These are phyloP conservation scores for Dioscorea cayenensis DNA, from an alignment of 116 monocot genomes.

Conservation along the genomic window DNA sequence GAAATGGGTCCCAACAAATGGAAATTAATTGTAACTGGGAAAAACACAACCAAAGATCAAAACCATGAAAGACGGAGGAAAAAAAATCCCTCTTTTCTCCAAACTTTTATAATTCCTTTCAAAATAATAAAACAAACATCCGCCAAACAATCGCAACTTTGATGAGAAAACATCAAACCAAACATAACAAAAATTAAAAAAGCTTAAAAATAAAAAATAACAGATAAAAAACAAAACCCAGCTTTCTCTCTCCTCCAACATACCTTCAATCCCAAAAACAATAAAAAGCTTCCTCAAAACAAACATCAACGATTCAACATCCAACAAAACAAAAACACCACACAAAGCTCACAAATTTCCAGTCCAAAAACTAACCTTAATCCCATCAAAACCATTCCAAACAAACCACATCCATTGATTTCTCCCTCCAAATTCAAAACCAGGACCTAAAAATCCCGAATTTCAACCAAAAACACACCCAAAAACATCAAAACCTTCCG, in stretches of 20 bases:
- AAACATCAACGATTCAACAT: not conserved
- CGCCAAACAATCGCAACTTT: too few species aligned
- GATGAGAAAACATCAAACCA: too few species aligned
- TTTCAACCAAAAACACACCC: not conserved
- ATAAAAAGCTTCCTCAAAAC: not conserved
- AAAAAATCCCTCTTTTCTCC: not conserved
- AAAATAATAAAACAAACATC: not conserved
- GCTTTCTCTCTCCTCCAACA: too few species aligned
- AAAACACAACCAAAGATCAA: not conserved
- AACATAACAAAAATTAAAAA: too few species aligned
- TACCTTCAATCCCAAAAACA: not conserved
- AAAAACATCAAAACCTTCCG: too few species aligned
- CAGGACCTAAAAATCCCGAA: not conserved
- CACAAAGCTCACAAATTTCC: not conserved
- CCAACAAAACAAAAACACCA: not conserved
- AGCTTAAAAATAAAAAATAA: too few species aligned
- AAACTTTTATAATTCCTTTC: not conserved
- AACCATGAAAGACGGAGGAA: not conserved
- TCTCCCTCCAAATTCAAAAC: not conserved
- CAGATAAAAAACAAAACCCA: too few species aligned
- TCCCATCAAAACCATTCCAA: not conserved
- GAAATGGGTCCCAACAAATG: too few species aligned
- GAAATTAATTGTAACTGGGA: too few species aligned
- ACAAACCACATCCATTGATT: too few species aligned
- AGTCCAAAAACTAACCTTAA: too few species aligned